phyloP scores from a whole-genome alignment of 2,329 filamentous ascomycete genomes.

The Macrophomina pseudophaseolina region DNA sequence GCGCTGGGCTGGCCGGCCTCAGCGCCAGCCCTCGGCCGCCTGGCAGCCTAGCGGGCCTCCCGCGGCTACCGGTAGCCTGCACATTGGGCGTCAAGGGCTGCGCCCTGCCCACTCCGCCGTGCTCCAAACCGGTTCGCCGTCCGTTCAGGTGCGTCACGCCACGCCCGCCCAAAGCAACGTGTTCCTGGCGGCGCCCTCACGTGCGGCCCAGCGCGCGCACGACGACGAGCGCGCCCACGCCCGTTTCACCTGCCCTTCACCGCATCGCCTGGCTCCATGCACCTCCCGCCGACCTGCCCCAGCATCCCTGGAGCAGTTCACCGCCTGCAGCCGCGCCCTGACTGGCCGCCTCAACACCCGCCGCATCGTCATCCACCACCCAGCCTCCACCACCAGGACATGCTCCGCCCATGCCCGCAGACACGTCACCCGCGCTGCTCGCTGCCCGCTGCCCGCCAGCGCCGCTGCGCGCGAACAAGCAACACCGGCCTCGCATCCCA shows the following conservation, averaged over 20 bases:
- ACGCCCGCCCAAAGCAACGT: constrained; percentile 19
- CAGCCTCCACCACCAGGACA: background rate
- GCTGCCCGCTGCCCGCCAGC: background rate
- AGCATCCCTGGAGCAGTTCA: constrained; percentile 46
- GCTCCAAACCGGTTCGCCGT: background rate
- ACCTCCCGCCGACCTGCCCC: constrained; percentile 43
- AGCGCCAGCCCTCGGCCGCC: too few species aligned
- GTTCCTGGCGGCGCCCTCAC: constrained; percentile 20
- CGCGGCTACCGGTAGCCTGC: constrained; percentile 10
- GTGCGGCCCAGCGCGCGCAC: too few species aligned
- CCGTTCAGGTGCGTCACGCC: constrained; percentile 10
- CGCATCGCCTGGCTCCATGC: too few species aligned
- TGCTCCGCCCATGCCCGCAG: background rate
- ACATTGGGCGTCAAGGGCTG: constrained; percentile 15
- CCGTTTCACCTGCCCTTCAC: background rate
- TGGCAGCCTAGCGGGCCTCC: constrained; percentile 16
- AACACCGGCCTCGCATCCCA: background rate
- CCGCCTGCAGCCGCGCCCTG: constrained; percentile 37
- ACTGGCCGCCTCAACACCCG: constrained; percentile 40
- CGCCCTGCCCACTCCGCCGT: constrained; percentile 3
- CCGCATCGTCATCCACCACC: background rate
- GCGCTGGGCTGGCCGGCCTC: background rate
- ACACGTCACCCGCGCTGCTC: constrained; percentile 12
- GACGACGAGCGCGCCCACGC: background rate
- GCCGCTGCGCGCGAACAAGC: background rate